Percentiles rank a stretch among this genome's conserved stretches.
Evolutionary conservation across 768 basidiomycete species (phyloP).

Genomic region (Lentinus brumalis): DNA sequence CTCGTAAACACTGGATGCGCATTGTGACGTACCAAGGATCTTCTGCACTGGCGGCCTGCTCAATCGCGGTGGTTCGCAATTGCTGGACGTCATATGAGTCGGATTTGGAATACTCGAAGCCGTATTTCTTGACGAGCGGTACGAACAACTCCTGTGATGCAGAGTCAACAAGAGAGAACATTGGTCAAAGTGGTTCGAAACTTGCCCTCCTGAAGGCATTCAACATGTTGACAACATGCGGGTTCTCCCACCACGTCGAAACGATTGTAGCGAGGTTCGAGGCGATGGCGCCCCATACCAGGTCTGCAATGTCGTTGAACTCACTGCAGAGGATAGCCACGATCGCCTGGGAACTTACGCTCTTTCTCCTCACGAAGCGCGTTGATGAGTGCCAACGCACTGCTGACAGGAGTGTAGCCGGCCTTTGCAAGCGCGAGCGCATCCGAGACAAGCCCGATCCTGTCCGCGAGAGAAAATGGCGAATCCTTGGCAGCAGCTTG

Average conservation of each 20-base stretch:
- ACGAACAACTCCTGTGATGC: slow-evolving; percentile 1
- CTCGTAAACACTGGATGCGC: neutral
- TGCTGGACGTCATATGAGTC: slow-evolving; percentile 72
- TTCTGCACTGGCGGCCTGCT: slow-evolving; percentile 49
- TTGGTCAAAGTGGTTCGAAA: neutral
- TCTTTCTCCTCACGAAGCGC: slow-evolving; percentile 75
- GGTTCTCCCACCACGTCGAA: slow-evolving; percentile 85
- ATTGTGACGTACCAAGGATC: slow-evolving; percentile 39
- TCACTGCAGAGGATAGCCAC: neutral
- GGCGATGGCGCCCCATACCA: slow-evolving; percentile 79
- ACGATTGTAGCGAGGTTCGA: slow-evolving; percentile 54
- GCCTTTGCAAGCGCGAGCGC: slow-evolving; percentile 78
- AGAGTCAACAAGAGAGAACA: neutral
- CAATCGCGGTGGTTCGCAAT: slow-evolving; percentile 75
- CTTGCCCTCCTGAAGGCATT: slow-evolving; percentile 63
- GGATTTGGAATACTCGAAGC: slow-evolving; percentile 66
- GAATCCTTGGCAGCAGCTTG: slow-evolving; percentile 72
- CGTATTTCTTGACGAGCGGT: slow-evolving; percentile 78
- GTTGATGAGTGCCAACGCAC: slow-evolving; percentile 72
- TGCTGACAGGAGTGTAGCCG: slow-evolving; percentile 76
- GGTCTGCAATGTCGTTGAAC: slow-evolving; percentile 45
- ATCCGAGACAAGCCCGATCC: slow-evolving; percentile 88
- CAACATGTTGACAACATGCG: slow-evolving; percentile 50
- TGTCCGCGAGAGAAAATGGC: slow-evolving; percentile 79
- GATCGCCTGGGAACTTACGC: slow-evolving; percentile 46